Base-by-base conservation (phyloP, 345 rosid species). In the Dimocarpus longan region DNA sequence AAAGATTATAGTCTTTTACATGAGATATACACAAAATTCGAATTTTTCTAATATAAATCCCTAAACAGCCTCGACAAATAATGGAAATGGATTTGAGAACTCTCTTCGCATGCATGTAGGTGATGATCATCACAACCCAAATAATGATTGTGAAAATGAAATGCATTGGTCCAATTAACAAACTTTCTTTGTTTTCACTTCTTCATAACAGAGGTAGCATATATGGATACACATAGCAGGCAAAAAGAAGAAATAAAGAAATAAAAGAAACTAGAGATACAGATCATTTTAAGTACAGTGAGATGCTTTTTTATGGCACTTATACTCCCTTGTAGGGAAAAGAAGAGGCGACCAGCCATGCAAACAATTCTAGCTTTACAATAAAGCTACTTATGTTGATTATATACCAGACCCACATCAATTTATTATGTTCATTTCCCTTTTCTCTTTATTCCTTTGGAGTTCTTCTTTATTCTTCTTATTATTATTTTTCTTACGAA, bases 331-430 rank as follows among this genome's bases (percentile, higher is more conserved):
- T 76, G 73, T 80, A 54, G 76, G 66, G 70, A 56, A 71, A 75
- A 72, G 73, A 73, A 66, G 73, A 19, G 66, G 28, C 42, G 11
- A 60, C 60, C 48, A 66, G 69, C 74, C 80, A 66, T 66, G 77
- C 77, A 71, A 43, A 42, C 8, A 26, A 65, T 60, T 19, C 44
- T 24, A 46, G 57, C 71, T 70, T 78, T 78, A 69, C 19, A 62
- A 50, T 70, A 78, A 78, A 68, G 11, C 54, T 73, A 78, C 76
- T 28, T 37, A 42, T 73, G 71, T 81, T 66, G 54, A 77, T 73
- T 39, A 2, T 40, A 46, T 11, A 60, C n/a, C 59, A 56, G 64
- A 82, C 69, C 79, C 73, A 56, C 73, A 54, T 52, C 43, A 78
- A 70, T 64, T 64, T 74, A 82, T 82, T 64, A 82, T 78, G 57